Evolutionary conservation across 169 alveolate species (phyloP), one percentile per base, ranked within the genome.

Genomic region (Besnoitia besnoiti): DNA sequence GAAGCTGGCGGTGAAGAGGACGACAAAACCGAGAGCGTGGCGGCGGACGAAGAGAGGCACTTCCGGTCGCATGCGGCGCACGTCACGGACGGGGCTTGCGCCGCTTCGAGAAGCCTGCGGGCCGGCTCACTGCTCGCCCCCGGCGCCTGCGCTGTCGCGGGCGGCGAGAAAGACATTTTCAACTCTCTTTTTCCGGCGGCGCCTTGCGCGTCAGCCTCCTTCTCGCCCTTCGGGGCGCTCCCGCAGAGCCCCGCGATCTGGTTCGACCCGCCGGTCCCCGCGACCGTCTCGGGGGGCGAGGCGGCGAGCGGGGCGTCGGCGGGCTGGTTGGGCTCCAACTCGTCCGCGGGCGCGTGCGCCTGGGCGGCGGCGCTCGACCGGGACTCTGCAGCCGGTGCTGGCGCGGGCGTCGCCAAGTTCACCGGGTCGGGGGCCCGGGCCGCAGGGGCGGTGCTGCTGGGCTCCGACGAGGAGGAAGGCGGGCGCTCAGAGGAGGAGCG

Each of bases 401-500:
- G 50, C 49, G 84, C 55, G 39, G 35, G 87, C 75, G 88, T 77
- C 46, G 87, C 75, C 24, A 89, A 51, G 59, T 47, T 42, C 79
- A 80, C 44, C 61, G 79, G 59, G 93, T 89, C 44, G 27, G 37
- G n/a, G 93, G 35, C 87, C 79, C 88, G 80, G 80, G 24, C 44
- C n/a, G 46, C 44, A 16, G 39, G 80, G 24, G 39, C 67, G 12
- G 33, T 55, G 33, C 33, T n/a, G 5, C 55, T 14, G 55, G 55
- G 55, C 55, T 8, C 55, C 30, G 82, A 73, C 27, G 82, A 73
- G 46, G 82, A 73, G 27, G 82, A 73, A 42, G 67, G 67, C 7
- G 82, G 82, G 24, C 3, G 21, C n/a, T 27, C n/a, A 16, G 82
- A 73, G 1, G 61, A 77, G 40, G 87, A 77, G 87, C 10, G 21